Evolutionary conservation across 1,139 yeast species (phyloP).

Genomic region (Zygosaccharomyces sapae): DNA sequence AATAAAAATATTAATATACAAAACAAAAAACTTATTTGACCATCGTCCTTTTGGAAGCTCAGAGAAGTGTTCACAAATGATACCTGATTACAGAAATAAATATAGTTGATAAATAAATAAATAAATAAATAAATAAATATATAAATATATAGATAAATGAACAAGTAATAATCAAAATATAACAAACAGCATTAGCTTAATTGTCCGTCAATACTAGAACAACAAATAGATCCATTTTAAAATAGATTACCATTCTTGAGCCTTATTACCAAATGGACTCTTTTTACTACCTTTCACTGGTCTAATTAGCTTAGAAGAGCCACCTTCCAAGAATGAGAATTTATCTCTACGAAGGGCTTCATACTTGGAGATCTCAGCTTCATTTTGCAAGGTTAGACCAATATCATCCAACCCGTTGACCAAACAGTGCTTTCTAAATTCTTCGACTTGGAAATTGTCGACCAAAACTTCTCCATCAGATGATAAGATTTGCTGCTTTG

Average conservation of each 20-base stretch:
- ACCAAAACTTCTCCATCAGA: slow-evolving; percentile 69
- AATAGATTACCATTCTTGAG: slow-evolving; percentile 67
- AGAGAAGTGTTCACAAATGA: too few relatives aligned
- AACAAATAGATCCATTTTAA: too few relatives aligned
- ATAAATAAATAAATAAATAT: slow-evolving; percentile 8
- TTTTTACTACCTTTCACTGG: slow-evolving; percentile 68
- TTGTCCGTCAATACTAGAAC: too few relatives aligned
- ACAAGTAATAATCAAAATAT: too few relatives aligned
- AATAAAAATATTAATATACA: neutral
- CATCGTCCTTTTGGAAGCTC: too few relatives aligned
- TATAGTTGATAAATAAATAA: slow-evolving; percentile 1
- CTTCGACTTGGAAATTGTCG: slow-evolving; percentile 80
- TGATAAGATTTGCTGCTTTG: slow-evolving; percentile 74
- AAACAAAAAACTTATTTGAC: neutral
- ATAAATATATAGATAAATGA: slow-evolving; percentile 11
- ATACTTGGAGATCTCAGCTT: slow-evolving; percentile 63
- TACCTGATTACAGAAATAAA: too few relatives aligned
- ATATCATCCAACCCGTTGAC: slow-evolving; percentile 94
- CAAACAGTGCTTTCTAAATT: slow-evolving; percentile 90
- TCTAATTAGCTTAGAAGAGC: slow-evolving; percentile 54
- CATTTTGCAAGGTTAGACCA: slow-evolving; percentile 91
- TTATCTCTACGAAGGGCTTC: slow-evolving; percentile 71
- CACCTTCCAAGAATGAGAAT: slow-evolving; percentile 91
- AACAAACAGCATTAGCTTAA: too few relatives aligned
- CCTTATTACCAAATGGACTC: slow-evolving; percentile 60